These are phyloP conservation scores for Marchantia paleacea DNA, from an alignment of 225 moss, liverwort and hornwort species.

Conservation along the genomic window DNA sequence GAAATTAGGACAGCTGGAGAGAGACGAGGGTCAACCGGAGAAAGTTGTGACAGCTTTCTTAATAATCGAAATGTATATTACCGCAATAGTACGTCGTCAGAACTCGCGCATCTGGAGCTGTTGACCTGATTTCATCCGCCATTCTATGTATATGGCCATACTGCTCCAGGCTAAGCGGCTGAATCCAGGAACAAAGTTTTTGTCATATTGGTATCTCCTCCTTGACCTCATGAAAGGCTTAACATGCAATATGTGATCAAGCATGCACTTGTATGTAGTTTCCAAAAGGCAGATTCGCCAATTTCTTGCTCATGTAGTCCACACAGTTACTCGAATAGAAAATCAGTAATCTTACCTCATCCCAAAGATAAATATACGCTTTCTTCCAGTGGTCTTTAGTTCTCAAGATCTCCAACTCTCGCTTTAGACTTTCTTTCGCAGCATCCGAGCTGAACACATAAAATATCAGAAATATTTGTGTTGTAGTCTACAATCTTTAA, in stretches of 20 bases:
- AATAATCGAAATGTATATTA: constrained; percentile 33
- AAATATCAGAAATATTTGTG: neutral
- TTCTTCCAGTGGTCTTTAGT: constrained; percentile 76
- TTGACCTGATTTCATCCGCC: constrained; percentile 70
- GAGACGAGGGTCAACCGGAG: too few relatives aligned
- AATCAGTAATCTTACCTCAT: constrained; percentile 54
- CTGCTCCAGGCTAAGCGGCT: constrained; percentile 85
- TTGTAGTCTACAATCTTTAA: neutral
- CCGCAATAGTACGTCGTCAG: constrained; percentile 90
- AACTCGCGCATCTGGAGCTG: constrained; percentile 81
- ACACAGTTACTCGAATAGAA: neutral
- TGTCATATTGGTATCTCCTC: neutral
- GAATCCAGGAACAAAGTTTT: constrained; percentile 25
- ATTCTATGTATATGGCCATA: constrained; percentile 70
- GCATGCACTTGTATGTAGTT: neutral
- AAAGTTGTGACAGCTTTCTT: too few relatives aligned
- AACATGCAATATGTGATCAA: neutral
- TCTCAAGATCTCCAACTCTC: constrained; percentile 67
- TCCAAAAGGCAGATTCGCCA: neutral
- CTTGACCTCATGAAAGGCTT: neutral
- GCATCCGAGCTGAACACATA: constrained; percentile 53
- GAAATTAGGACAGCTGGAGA: too few relatives aligned
- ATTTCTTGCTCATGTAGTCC: neutral
- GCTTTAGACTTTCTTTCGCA: constrained; percentile 64
- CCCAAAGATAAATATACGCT: constrained; percentile 89